Percentiles rank a stretch among this genome's conserved stretches.
Conservation (phyloP, 2,329 filamentous ascomycete species). For the Corinectria fuckeliana region DNA sequence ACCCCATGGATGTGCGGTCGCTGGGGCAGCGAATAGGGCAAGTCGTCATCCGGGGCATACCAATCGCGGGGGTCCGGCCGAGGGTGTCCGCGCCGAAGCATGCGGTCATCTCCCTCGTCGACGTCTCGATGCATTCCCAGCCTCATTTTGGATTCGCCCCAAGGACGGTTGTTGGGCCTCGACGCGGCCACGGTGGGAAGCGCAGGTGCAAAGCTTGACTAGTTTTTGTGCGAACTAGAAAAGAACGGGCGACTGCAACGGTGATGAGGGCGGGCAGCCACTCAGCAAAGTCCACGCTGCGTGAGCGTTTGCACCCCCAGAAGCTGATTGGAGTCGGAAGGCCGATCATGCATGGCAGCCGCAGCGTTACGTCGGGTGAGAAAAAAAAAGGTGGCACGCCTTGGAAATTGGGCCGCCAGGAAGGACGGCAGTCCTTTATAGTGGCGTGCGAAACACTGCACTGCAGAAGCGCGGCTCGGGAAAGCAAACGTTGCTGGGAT, state of each 20-base stretch:
- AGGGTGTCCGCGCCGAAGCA: constrained; percentile 39
- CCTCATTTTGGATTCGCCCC: constrained; percentile 41
- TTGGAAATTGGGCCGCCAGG: constrained; percentile 38
- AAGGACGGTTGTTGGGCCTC: constrained; percentile 36
- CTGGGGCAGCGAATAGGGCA: constrained; percentile 39
- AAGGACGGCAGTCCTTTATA: constrained; percentile 18
- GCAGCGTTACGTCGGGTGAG: constrained; percentile 40
- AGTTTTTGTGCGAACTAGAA: constrained; percentile 26
- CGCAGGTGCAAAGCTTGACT: constrained; percentile 26
- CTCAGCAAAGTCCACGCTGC: constrained; percentile 40
- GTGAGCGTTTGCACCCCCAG: constrained; percentile 34
- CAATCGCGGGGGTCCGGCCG: constrained; percentile 34
- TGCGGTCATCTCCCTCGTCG: constrained; percentile 36
- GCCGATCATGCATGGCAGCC: constrained; percentile 42
- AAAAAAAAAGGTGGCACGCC: constrained; percentile 30
- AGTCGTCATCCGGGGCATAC: constrained; percentile 37
- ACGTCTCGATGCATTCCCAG: constrained; percentile 41
- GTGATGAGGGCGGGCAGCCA: constrained; percentile 34
- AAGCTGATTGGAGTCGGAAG: constrained; percentile 38
- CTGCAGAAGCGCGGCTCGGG: not conserved
- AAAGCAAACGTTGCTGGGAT: not conserved
- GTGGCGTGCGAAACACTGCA: not conserved
- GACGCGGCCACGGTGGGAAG: constrained; percentile 27
- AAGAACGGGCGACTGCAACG: constrained; percentile 23
- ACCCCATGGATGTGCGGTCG: constrained; percentile 36